Base-by-base conservation (phyloP, 2,329 filamentous ascomycete genomes). In the Ophiocordyceps camponoti-floridani region DNA sequence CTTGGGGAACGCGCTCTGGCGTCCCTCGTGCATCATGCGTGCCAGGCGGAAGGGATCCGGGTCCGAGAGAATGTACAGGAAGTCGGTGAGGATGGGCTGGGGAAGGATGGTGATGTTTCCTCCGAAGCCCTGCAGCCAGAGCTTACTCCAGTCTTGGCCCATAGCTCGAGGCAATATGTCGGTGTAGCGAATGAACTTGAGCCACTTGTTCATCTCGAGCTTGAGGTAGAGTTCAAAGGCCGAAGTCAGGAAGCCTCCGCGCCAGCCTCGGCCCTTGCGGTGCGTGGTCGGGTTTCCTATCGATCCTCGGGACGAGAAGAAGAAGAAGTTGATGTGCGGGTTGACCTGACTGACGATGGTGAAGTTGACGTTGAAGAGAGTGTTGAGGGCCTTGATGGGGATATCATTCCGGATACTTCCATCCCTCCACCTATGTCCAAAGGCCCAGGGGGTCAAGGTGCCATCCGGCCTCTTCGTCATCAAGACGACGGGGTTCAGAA, bases 391-490 rank as follows among this genome's bases (percentile, higher is more conserved):
- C 62, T 89, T 91, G 56, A 98, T 77, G 0, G 91, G 91, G 28
- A 98, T 95, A 56, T 98, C 91, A 1, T 91, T 98, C 35, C 91
- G 75, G 45, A 98, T 66, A 52, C 83, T 91, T 45, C 91, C 91
- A 59, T 98, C 91, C 62, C 96, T 98, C 91, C 91, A 98, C 64
- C 96, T 96, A 68, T 96, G 88, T 0, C 91, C 91, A 58, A 98
- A 98, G 0, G 85, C 93, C 62, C 94, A 98, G 0, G 91, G 91
- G 0, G 78, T 77, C 4, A 98, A 69, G 2, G 70, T 78, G 1
- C 87, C 88, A 47, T 87, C 75, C 16, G 72, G 69, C 45, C 74
- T 83, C 65, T 94, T 94, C 69, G 94, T 88, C 68, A 85, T 84
- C 8, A 98, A 75, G 1, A 98, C 89, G 2, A 93, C 84, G 0